phyloP scores from a whole-genome alignment of 805 yeast genomes.

The Nakazawaea anatomiae region DNA sequence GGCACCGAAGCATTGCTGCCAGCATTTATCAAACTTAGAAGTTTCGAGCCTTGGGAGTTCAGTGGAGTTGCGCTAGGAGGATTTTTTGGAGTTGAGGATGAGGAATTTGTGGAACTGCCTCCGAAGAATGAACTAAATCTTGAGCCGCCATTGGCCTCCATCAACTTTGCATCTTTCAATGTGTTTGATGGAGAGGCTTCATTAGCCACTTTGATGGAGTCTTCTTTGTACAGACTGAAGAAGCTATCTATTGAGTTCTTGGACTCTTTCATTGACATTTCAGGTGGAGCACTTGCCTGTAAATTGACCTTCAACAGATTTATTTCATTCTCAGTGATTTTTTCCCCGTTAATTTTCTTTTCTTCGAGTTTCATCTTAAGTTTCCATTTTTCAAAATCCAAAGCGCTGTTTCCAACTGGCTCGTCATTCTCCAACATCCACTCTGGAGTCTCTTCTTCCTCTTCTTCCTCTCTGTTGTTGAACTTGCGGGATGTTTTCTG shows the following conservation, averaged over 20 bases:
- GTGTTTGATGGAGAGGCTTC: not conserved
- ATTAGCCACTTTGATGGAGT: not conserved
- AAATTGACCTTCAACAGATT: slow-evolving; percentile 12
- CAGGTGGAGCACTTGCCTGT: not conserved
- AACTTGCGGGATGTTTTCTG: slow-evolving; percentile 15
- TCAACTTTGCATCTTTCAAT: not conserved
- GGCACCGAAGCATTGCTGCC: not conserved
- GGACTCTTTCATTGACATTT: not conserved
- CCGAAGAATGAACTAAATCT: slow-evolving; percentile 16
- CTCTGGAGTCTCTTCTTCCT: slow-evolving; percentile 29
- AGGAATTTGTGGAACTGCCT: slow-evolving; percentile 1
- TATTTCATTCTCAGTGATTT: slow-evolving; percentile 21
- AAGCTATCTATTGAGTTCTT: slow-evolving; percentile 38
- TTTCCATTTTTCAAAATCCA: slow-evolving; percentile 59
- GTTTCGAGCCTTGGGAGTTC: slow-evolving; percentile 13
- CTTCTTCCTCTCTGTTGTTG: slow-evolving; percentile 21
- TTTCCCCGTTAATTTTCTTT: slow-evolving; percentile 38
- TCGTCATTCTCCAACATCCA: slow-evolving; percentile 32
- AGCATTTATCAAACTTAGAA: slow-evolving; percentile 14
- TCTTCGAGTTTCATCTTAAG: slow-evolving; percentile 46
- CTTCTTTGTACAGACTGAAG: slow-evolving; percentile 28
- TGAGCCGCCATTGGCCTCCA: slow-evolving; percentile 10
- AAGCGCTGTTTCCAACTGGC: slow-evolving; percentile 43
- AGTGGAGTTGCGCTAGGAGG: not conserved
- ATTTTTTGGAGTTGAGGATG: slow-evolving; percentile 4